Evolutionary conservation across 208 protist genomes (phyloP).

Genomic region (Crithidia bombi): DNA sequence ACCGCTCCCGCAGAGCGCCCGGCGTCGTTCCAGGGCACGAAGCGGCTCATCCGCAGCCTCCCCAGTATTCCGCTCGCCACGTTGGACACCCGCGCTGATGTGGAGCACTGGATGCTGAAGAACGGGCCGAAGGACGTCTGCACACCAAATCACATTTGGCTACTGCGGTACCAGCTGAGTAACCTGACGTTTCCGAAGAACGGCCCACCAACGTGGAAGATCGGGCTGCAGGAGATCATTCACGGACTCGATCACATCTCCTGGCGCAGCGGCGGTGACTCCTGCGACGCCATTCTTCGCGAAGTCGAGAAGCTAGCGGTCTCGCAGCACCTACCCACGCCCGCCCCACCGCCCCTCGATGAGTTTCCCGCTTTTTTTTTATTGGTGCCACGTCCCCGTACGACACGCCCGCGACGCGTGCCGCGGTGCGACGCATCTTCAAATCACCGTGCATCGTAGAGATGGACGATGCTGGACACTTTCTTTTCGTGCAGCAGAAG

Average conservation of each 20-base stretch:
- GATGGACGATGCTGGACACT: constrained; percentile 46
- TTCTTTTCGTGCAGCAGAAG: constrained; percentile 54
- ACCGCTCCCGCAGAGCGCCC: constrained; percentile 46
- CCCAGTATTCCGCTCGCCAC: constrained; percentile 31
- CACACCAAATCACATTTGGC: constrained; percentile 40
- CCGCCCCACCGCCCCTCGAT: constrained; percentile 23
- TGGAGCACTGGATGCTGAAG: constrained; percentile 50
- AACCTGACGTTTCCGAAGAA: constrained; percentile 37
- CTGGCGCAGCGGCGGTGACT: constrained; percentile 15
- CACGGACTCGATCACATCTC: constrained; percentile 28
- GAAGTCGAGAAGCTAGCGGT: constrained; percentile 38
- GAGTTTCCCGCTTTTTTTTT: constrained; percentile 38
- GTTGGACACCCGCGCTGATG: constrained; percentile 26
- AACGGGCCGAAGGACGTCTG: constrained; percentile 42
- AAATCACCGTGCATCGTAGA: constrained; percentile 36
- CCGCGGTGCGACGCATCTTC: constrained; percentile 34
- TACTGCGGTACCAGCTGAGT: constrained; percentile 51
- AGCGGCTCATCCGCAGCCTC: constrained; percentile 42
- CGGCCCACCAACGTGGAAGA: constrained; percentile 34
- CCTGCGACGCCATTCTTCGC: constrained; percentile 30
- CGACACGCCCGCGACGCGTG: constrained; percentile 23
- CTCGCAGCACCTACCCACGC: constrained; percentile 9
- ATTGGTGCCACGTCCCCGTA: constrained; percentile 45
- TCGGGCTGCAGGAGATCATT: constrained; percentile 48
- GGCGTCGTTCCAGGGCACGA: constrained; percentile 43